Percentiles rank a stretch among this genome's conserved stretches.
phyloP scores from a whole-genome alignment of 495 filamentous ascomycete genomes.

The Endocarpon pusillum region DNA sequence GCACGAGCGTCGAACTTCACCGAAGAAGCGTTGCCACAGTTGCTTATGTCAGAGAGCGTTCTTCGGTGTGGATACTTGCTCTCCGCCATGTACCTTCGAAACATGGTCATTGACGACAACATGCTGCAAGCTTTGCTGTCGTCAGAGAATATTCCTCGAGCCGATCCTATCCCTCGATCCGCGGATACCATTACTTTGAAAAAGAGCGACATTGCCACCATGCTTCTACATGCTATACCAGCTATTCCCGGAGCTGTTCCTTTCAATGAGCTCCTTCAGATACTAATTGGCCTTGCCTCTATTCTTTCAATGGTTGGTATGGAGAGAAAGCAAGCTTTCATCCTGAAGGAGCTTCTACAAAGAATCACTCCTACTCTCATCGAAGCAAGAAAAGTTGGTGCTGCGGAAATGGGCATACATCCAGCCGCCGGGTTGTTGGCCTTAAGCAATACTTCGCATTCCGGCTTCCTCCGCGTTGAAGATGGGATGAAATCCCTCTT shows the following conservation, averaged over 20 bases:
- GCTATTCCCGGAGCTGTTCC: slow-evolving; percentile 39
- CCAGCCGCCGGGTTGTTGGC: slow-evolving; percentile 70
- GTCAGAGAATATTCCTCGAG: too few relatives aligned
- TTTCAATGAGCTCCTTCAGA: slow-evolving; percentile 51
- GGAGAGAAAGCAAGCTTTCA: slow-evolving; percentile 71
- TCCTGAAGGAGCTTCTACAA: slow-evolving; percentile 69
- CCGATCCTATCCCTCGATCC: too few relatives aligned
- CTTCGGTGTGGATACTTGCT: slow-evolving; percentile 65
- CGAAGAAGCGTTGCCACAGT: slow-evolving; percentile 62
- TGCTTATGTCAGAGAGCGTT: slow-evolving; percentile 65
- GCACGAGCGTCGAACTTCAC: slow-evolving; percentile 54
- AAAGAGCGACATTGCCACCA: slow-evolving; percentile 49
- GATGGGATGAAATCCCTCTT: slow-evolving; percentile 46
- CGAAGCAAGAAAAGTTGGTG: slow-evolving; percentile 82
- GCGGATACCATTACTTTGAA: slow-evolving; percentile 22
- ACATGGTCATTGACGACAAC: too few relatives aligned
- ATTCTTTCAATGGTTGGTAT: slow-evolving; percentile 60
- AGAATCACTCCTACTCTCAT: slow-evolving; percentile 69
- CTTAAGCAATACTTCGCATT: slow-evolving; percentile 31
- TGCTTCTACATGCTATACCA: slow-evolving; percentile 60
- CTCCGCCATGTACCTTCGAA: too few relatives aligned
- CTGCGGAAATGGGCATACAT: slow-evolving; percentile 87
- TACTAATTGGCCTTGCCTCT: slow-evolving; percentile 74
- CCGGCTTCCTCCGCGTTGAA: slow-evolving; percentile 58
- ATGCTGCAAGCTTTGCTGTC: too few relatives aligned